phyloP scores from a whole-genome alignment of 2,329 filamentous ascomycete genomes.

The Sphaerulina musiva region DNA sequence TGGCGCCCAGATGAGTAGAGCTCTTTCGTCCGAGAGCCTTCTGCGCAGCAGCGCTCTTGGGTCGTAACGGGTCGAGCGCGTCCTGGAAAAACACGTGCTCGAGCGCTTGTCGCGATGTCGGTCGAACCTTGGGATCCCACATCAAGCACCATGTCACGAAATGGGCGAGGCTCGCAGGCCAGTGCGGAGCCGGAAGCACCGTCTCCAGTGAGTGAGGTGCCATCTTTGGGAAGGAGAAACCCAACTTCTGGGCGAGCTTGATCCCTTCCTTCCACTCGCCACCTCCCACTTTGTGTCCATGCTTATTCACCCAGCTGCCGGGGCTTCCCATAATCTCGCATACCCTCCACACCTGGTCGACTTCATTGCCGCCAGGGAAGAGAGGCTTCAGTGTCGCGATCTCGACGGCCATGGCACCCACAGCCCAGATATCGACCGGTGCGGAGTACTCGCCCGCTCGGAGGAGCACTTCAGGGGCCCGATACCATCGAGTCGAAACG shows the following conservation, averaged over 20 bases:
- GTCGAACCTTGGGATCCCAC: constrained; percentile 92
- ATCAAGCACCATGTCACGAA: constrained; percentile 98
- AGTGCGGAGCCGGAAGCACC: constrained; percentile 81
- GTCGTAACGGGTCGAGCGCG: constrained; percentile 81
- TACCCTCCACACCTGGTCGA: constrained; percentile 97
- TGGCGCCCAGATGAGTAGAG: constrained; percentile 64
- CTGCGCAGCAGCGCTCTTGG: constrained; percentile 81
- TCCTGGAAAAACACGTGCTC: constrained; percentile 92
- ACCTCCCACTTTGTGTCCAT: constrained; percentile 77
- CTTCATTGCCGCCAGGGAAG: constrained; percentile 95
- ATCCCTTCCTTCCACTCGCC: constrained; percentile 97
- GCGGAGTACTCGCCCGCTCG: constrained; percentile 95
- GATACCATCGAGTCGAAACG: constrained; percentile 93
- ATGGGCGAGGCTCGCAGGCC: constrained; percentile 78
- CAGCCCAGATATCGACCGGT: constrained; percentile 96
- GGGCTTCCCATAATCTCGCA: constrained; percentile 99
- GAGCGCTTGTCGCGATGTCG: constrained; percentile 88
- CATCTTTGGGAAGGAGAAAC: constrained; percentile 99
- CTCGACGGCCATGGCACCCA: constrained; percentile 97
- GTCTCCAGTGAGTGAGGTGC: constrained; percentile 94
- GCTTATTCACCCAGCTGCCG: constrained; percentile 95
- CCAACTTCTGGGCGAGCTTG: constrained; percentile 85
- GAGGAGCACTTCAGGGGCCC: constrained; percentile 85
- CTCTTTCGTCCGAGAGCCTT: constrained; percentile 82
- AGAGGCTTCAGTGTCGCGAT: constrained; percentile 93